Base-by-base conservation (phyloP, 805 yeast genomes). In the Citeromyces matritensis region DNA sequence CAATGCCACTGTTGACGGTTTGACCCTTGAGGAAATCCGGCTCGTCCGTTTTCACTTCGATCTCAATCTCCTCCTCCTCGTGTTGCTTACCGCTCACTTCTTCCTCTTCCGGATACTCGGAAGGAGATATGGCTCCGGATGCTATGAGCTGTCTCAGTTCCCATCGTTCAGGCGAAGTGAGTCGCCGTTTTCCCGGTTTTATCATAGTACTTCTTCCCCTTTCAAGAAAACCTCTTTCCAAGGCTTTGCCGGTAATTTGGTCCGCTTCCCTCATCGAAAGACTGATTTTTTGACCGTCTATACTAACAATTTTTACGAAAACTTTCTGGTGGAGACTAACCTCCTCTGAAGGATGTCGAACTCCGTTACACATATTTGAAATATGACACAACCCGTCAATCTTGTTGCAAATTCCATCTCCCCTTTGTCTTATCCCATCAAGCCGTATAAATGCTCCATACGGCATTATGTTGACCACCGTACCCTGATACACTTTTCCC, bases 141-240 rank as follows among this genome's bases (percentile, higher is more conserved):
- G 88, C 75, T 15, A 79, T 80, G 29, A 86, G 55, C 46, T 86
- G 95, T 23, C 80, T 61, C 32, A 82, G 63, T 46, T 88, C 96
- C 94, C 95, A 86, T 34, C 84, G 54, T 51, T 86, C 97, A 0
- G 93, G 93, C 0, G 93, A 79, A 0, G 93, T 77, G 24, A 77
- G 49, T 32, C 81, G 61, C 37, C 62, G 54, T 37, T 51, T 57
- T 13, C 40, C 35, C 26, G 39, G 30, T 19, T 30, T 32, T 24
- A 38, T 25, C 34, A 21, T 27, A 40, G 30, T 33, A 24, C 29
- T 24, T 26, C 34, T 23, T 9, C 33, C 31, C n/a, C 36, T 27
- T 7, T 23, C 21, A 11, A 25, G 19, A 10, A 27, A 29, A 10
- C 6, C 4, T 24, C 17, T 14, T 27, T 21, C 23, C 17, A 15